Evolutionary conservation across 345 rosid genomes (phyloP).

Genomic region (Ricinus communis): DNA sequence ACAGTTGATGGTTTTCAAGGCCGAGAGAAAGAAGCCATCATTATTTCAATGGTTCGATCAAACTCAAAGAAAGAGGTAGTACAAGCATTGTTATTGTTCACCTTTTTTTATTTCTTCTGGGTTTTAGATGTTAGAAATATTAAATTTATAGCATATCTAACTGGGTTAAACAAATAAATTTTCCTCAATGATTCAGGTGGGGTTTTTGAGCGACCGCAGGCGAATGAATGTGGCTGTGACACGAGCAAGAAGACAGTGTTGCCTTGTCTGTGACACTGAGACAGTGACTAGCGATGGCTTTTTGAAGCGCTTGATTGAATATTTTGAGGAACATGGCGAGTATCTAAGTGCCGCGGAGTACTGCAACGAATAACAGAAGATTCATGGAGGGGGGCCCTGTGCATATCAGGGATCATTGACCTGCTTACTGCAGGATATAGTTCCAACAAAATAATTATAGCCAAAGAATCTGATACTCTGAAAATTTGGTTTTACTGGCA

Average conservation of each 20-base stretch:
- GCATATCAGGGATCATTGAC: not conserved
- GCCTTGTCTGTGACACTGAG: constrained; percentile 86
- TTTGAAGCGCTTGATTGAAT: constrained; percentile 72
- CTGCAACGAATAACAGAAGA: constrained; percentile 33
- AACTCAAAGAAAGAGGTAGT: constrained; percentile 82
- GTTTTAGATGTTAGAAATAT: not conserved
- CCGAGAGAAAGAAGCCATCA: constrained; percentile 91
- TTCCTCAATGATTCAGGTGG: constrained; percentile 49
- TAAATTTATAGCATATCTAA: not conserved
- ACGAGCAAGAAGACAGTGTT: constrained; percentile 88
- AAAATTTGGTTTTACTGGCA: not conserved
- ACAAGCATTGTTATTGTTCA: not conserved
- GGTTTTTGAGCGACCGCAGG: constrained; percentile 78
- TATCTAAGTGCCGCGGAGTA: constrained; percentile 92
- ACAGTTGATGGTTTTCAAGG: constrained; percentile 99
- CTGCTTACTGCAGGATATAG: not conserved
- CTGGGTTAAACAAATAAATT: constrained; percentile 6
- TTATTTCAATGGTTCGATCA: constrained; percentile 95
- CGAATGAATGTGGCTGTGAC: constrained; percentile 97
- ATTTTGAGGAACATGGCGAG: constrained; percentile 90
- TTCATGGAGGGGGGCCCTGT: constrained; percentile 1
- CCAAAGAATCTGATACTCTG: not conserved
- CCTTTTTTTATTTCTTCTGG: constrained; percentile 4
- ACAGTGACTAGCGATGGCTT: constrained; percentile 71
- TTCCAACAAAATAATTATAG: constrained; percentile 6